phyloP scores from a whole-genome alignment of 805 yeast genomes.

The Candida incommunis region DNA sequence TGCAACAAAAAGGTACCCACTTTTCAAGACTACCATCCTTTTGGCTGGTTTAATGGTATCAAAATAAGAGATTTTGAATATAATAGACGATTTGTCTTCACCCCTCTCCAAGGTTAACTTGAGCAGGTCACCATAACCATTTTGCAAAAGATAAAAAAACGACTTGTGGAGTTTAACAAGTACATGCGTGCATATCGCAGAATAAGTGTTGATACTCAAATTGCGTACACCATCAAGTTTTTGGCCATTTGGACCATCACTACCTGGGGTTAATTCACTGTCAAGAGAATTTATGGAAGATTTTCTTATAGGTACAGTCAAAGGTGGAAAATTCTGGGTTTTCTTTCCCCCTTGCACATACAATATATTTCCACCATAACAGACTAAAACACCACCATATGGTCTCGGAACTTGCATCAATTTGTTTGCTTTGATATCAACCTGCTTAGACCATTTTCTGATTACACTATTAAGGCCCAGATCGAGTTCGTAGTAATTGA shows the following conservation, averaged over 20 bases:
- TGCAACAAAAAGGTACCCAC: slow-evolving; percentile 65
- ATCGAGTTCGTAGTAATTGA: slow-evolving; percentile 71
- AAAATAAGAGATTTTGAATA: slow-evolving; percentile 48
- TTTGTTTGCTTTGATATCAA: slow-evolving; percentile 31
- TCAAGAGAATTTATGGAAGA: slow-evolving; percentile 4
- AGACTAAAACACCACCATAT: slow-evolving; percentile 49
- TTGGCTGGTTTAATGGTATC: slow-evolving; percentile 57
- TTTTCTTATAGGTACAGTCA: slow-evolving; percentile 41
- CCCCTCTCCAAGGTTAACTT: slow-evolving; percentile 40
- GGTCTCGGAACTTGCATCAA: slow-evolving; percentile 62
- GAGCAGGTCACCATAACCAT: slow-evolving; percentile 58
- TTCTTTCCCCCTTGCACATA: slow-evolving; percentile 18
- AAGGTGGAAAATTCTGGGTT: slow-evolving; percentile 22
- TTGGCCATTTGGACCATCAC: neutral
- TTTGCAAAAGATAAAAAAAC: slow-evolving; percentile 61
- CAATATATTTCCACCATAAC: slow-evolving; percentile 40
- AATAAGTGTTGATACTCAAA: neutral
- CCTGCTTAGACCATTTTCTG: slow-evolving; percentile 29
- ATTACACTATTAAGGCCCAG: slow-evolving; percentile 71
- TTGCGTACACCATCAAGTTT: slow-evolving; percentile 2
- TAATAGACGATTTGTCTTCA: slow-evolving; percentile 24
- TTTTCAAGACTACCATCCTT: slow-evolving; percentile 44
- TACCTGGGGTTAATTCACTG: neutral
- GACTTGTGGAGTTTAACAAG: slow-evolving; percentile 42
- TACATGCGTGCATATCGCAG: slow-evolving; percentile 32